A percentile compares a stretch with the other conserved stretches of the same genome.
These are phyloP conservation scores for Aspergillus sp. DNA, from an alignment of 2,329 filamentous ascomycete species.

Conservation along the genomic window DNA sequence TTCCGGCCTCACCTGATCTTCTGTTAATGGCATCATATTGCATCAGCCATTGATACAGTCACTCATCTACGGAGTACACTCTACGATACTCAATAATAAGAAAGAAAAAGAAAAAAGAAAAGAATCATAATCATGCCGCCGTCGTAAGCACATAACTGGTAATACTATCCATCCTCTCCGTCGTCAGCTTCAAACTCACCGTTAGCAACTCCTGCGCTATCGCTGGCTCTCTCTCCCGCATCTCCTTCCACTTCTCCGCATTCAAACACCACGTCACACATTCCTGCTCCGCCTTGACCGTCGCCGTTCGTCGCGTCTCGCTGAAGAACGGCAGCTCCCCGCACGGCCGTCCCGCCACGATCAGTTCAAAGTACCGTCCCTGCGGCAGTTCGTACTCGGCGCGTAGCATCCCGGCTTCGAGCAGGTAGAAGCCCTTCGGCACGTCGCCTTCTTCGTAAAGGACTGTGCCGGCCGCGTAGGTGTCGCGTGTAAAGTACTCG, in stretches of 20 bases:
- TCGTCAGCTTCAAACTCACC: conserved; percentile 88
- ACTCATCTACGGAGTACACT: too few species aligned
- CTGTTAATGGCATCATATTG: too few species aligned
- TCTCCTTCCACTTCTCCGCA: conserved; percentile 61
- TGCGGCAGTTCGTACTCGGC: conserved; percentile 90
- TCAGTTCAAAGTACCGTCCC: conserved; percentile 82
- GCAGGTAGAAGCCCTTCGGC: conserved; percentile 80
- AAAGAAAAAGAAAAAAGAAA: too few species aligned
- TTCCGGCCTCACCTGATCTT: too few species aligned
- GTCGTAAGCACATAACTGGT: conserved; percentile 40
- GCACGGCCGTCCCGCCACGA: conserved; percentile 89
- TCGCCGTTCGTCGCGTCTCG: conserved; percentile 81
- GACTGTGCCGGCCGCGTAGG: conserved; percentile 64
- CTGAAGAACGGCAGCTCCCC: conserved; percentile 96
- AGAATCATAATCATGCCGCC: conserved; percentile 19
- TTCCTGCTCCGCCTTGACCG: conserved; percentile 75
- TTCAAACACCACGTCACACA: conserved; percentile 80
- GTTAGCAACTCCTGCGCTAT: conserved; percentile 79
- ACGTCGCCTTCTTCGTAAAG: conserved; percentile 74
- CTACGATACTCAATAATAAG: too few species aligned
- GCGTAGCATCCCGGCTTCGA: conserved; percentile 83
- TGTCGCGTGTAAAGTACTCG: conserved; percentile 67
- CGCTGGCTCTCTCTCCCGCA: conserved; percentile 69
- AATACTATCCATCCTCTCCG: conserved; percentile 78
- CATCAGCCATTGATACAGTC: too few species aligned